phyloP scores from a whole-genome alignment of 805 yeast species.

The Vanderwaltozyma tropicalis region DNA sequence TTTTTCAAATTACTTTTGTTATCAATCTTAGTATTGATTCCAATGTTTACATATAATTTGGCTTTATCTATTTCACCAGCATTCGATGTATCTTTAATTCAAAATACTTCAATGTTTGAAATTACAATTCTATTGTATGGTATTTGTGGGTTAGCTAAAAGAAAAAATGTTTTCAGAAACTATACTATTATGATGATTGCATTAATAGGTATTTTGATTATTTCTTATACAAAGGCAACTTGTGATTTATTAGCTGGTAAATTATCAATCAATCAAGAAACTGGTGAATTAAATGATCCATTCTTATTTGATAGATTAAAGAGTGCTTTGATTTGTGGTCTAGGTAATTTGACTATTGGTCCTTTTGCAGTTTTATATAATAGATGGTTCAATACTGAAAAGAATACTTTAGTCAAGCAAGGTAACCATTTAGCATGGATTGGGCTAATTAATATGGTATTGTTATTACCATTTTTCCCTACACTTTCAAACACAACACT shows the following conservation, averaged over 20 bases:
- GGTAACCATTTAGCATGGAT: conserved; percentile 13
- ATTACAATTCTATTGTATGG: conserved; percentile 25
- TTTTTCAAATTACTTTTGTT: conserved; percentile 11
- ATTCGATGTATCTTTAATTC: conserved; percentile 25
- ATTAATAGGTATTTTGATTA: conserved; percentile 20
- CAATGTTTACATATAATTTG: conserved; percentile 14
- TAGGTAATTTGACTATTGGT: conserved; percentile 24
- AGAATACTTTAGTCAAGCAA: conserved; percentile 8
- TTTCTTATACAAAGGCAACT: conserved; percentile 27
- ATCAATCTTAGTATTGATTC: conserved; percentile 12
- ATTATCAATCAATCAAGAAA: conserved; percentile 22
- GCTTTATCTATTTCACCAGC: conserved; percentile 24
- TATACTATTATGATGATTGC: conserved; percentile 23
- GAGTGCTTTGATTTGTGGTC: conserved; percentile 26
- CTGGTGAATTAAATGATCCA: conserved; percentile 29
- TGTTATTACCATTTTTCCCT: conserved; percentile 18
- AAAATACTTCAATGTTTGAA: conserved; percentile 26
- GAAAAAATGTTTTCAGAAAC: conserved; percentile 18
- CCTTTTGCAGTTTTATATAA: conserved; percentile 26
- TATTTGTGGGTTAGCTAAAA: conserved; percentile 20
- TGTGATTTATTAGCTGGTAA: conserved; percentile 27
- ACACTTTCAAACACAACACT: conserved; percentile 5
- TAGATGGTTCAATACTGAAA: conserved; percentile 16
- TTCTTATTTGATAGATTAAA: conserved; percentile 28
- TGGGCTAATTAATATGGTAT: conserved; percentile 13